Percentiles rank a stretch among this genome's conserved stretches.
These are phyloP conservation scores for Cetraspora pellucida DNA, from an alignment of 192 early-diverging fungal genomes.

Conservation along the genomic window DNA sequence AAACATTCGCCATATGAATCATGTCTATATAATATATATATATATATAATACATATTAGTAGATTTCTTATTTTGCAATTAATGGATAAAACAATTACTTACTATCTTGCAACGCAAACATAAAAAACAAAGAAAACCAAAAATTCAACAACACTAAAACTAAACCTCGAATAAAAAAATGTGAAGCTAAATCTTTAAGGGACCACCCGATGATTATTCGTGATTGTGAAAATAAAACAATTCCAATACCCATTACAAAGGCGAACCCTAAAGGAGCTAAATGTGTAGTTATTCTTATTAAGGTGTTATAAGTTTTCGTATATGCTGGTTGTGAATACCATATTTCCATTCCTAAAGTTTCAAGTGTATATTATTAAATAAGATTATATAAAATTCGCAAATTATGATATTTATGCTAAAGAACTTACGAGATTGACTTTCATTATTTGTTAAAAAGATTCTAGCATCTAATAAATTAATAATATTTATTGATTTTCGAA, in stretches of 20 bases:
- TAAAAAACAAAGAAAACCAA: not conserved
- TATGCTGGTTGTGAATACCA: not conserved
- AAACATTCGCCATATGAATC: not conserved
- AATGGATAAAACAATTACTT: not conserved
- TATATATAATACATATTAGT: no score
- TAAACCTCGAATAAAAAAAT: conserved; percentile 1
- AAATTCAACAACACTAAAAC: not conserved
- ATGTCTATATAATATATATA: not conserved
- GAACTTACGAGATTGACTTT: not conserved
- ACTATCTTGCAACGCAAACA: not conserved
- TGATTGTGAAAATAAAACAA: not conserved
- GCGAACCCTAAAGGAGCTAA: not conserved
- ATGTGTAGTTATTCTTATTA: not conserved
- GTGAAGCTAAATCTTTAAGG: not conserved
- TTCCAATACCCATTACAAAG: conserved; percentile 1
- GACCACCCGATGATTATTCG: not conserved
- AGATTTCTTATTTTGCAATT: not conserved
- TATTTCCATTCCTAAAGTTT: not conserved
- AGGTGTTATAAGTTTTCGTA: not conserved
- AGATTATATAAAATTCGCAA: not conserved
- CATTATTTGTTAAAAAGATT: not conserved
- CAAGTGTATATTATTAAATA: not conserved
- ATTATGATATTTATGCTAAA: not conserved
- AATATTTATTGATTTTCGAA: not conserved
- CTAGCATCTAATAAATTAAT: not conserved